A percentile compares a stretch with the other conserved stretches of the same genome.
phyloP scores from a whole-genome alignment of 225 moss, liverwort and hornwort species.

The Neckera pumila region DNA sequence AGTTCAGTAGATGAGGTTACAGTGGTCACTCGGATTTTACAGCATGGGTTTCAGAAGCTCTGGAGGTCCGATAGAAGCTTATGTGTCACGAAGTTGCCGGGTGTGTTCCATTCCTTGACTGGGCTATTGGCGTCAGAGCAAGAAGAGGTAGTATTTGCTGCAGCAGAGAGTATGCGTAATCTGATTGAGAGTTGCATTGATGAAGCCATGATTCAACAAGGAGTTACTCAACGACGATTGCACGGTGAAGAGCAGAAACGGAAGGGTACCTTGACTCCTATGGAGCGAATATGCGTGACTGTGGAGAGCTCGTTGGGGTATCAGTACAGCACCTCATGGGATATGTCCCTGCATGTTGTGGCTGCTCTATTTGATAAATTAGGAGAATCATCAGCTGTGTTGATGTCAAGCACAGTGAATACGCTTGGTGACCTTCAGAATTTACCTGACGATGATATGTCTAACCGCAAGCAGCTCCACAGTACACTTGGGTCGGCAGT shows the following conservation, averaged over 20 bases:
- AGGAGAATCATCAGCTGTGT: slow-evolving; percentile 52
- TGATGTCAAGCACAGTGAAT: slow-evolving; percentile 72
- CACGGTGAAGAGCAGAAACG: slow-evolving; percentile 35
- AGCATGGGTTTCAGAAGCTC: slow-evolving; percentile 73
- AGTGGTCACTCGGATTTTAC: slow-evolving; percentile 80
- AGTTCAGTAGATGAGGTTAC: slow-evolving; percentile 86
- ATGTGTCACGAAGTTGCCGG: slow-evolving; percentile 59
- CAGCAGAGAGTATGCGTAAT: slow-evolving; percentile 72
- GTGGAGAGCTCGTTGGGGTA: slow-evolving; percentile 90
- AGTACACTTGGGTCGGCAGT: slow-evolving; percentile 74
- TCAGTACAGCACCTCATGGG: slow-evolving; percentile 97
- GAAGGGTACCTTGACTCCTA: slow-evolving; percentile 46
- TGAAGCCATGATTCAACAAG: slow-evolving; percentile 66
- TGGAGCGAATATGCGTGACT: slow-evolving; percentile 81
- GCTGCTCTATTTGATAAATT: slow-evolving; percentile 77
- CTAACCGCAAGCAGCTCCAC: slow-evolving; percentile 88
- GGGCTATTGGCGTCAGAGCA: slow-evolving; percentile 77
- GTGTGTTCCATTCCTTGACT: slow-evolving; percentile 64
- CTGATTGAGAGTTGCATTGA: slow-evolving; percentile 68
- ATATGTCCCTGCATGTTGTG: slow-evolving; percentile 89
- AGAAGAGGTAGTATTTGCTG: slow-evolving; percentile 80
- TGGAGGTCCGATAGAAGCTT: slow-evolving; percentile 38
- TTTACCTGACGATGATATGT: slow-evolving; percentile 74
- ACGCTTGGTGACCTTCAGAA: slow-evolving; percentile 77
- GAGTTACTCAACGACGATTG: slow-evolving; percentile 38